Conservation (phyloP, 176 grass and related monocot genomes). For the Rhynchospora pubera region DNA sequence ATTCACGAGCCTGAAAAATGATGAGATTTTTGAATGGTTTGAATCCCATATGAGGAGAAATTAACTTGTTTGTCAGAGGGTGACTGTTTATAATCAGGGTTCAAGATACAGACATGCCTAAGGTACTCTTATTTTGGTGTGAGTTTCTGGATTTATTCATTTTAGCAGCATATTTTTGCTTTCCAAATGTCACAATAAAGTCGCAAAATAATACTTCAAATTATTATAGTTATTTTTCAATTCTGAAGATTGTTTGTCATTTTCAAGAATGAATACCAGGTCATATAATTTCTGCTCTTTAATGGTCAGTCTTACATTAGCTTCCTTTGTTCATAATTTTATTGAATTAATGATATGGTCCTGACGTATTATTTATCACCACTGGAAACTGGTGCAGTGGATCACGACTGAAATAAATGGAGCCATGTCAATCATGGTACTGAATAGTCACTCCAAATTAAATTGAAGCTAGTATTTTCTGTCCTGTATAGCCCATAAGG, state of each 20-base stretch:
- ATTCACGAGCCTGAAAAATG: slow-evolving; percentile 61
- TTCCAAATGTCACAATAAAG: background rate
- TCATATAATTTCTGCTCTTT: background rate
- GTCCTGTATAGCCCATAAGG: background rate
- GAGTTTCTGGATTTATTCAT: background rate
- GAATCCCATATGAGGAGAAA: slow-evolving; percentile 56
- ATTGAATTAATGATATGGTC: background rate
- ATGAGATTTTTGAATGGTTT: slow-evolving; percentile 77
- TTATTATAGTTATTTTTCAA: background rate
- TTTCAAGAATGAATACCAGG: background rate
- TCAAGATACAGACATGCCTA: background rate
- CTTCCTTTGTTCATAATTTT: background rate
- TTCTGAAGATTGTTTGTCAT: background rate
- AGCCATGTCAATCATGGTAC: background rate
- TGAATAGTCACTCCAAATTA: background rate
- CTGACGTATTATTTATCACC: background rate
- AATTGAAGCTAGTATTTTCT: background rate
- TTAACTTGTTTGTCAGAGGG: background rate
- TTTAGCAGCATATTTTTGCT: background rate
- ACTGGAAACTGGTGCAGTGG: background rate
- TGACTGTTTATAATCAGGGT: background rate
- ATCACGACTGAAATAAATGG: background rate
- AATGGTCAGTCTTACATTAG: background rate
- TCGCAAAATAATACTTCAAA: background rate
- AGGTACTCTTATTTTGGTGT: background rate